Conservation (phyloP, 2,329 filamentous ascomycete species). For the Botrytis hyacinthi region DNA sequence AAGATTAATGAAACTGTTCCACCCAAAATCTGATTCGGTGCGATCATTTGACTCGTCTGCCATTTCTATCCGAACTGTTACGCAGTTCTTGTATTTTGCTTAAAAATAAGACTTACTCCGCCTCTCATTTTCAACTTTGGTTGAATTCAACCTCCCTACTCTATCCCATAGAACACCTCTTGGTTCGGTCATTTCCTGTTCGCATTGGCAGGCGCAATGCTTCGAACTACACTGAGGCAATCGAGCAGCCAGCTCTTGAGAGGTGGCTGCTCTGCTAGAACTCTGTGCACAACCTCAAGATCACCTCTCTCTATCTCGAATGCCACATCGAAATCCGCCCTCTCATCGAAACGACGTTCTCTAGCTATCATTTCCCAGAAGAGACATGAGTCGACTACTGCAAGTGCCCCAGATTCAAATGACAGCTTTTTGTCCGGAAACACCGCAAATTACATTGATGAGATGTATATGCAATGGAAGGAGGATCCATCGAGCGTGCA, state of each 20-base stretch:
- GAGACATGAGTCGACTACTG: conserved; percentile 54
- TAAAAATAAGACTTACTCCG: conserved; percentile 48
- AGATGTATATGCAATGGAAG: conserved; percentile 99
- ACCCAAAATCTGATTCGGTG: conserved; percentile 19
- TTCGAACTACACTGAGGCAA: conserved; percentile 66
- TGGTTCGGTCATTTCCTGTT: conserved; percentile 21
- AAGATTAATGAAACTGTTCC: not conserved
- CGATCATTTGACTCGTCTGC: conserved; percentile 21
- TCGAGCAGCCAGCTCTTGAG: conserved; percentile 63
- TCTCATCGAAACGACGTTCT: conserved; percentile 48
- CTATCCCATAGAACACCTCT: not conserved
- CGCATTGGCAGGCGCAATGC: conserved; percentile 57
- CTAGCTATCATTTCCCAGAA: conserved; percentile 49
- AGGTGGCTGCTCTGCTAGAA: conserved; percentile 47
- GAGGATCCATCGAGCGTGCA: conserved; percentile 90
- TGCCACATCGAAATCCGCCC: conserved; percentile 40
- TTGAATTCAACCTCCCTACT: conserved; percentile 4
- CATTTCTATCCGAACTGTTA: conserved; percentile 16
- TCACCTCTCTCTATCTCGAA: conserved; percentile 44
- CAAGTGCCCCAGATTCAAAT: conserved; percentile 69
- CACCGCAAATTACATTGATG: conserved; percentile 98
- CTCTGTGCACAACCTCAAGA: conserved; percentile 40
- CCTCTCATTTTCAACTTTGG: conserved; percentile 42
- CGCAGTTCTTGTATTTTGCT: conserved; percentile 14
- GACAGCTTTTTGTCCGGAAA: conserved; percentile 96